These are phyloP conservation scores for Thermothielavioides terrestris DNA, from an alignment of 495 filamentous ascomycete genomes.

Conservation along the genomic window DNA sequence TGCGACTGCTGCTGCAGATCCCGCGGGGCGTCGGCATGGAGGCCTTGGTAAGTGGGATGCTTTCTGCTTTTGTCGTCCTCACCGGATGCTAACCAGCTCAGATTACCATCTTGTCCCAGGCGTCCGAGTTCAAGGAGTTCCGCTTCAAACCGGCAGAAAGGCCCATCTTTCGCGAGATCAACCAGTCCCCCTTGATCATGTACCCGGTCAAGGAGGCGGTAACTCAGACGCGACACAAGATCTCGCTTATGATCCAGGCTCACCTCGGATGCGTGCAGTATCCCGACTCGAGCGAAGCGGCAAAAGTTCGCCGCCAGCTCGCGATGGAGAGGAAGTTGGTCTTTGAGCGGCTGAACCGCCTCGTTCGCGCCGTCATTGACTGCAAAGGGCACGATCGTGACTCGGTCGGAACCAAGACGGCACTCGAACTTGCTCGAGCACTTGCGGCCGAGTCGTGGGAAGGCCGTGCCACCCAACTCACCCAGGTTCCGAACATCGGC, in stretches of 20 bases:
- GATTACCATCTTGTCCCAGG: constrained; percentile 45
- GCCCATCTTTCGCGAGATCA: constrained; percentile 70
- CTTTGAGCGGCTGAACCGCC: constrained; percentile 63
- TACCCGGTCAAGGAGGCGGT: constrained; percentile 77
- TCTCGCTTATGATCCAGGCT: constrained; percentile 76
- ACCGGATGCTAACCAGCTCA: constrained; percentile 48
- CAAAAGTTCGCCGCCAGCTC: constrained; percentile 53
- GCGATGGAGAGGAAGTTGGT: constrained; percentile 61
- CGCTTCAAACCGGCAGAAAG: constrained; percentile 67
- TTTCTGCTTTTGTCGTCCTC: too few relatives aligned
- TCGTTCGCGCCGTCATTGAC: constrained; percentile 79
- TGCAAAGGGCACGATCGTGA: constrained; percentile 65
- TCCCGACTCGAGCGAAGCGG: constrained; percentile 51
- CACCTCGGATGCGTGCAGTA: constrained; percentile 71
- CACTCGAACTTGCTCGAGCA: constrained; percentile 71
- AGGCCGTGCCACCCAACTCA: constrained; percentile 71
- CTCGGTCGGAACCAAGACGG: constrained; percentile 55
- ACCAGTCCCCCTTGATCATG: constrained; percentile 60
- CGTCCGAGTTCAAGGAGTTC: constrained; percentile 66
- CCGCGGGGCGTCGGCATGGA: constrained; percentile 51
- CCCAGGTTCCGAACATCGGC: constrained; percentile 79
- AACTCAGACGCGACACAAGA: constrained; percentile 65
- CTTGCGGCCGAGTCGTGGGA: constrained; percentile 82
- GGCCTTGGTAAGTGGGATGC: constrained; percentile 71
- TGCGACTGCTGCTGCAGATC: constrained; percentile 65